Base-by-base conservation (phyloP, 2,329 filamentous ascomycete species). In the Ascochyta viciae-villosae region DNA sequence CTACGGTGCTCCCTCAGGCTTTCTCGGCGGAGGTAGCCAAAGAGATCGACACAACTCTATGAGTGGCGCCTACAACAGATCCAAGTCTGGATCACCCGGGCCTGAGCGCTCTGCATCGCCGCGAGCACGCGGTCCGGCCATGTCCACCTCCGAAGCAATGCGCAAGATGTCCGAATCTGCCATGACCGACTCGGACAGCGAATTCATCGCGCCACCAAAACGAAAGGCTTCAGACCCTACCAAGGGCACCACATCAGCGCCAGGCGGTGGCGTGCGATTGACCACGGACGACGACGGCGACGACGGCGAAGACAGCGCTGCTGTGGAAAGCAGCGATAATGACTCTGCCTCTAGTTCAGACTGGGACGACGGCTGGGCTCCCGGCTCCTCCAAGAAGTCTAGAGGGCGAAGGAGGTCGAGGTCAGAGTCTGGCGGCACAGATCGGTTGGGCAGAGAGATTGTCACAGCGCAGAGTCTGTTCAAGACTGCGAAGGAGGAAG, bases 401-500 rank as follows among this genome's bases (percentile, higher is more conserved):
- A 68, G 78, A 55, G 77, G 78, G 61, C 61, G 76, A 57, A 69
- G 73, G 62, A 73, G 74, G 40, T 76, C 70, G 40, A 68, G 75
- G 57, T 66, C 66, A 27, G 65, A 68, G 15, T 69, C 66, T 48
- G 70, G 64, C 22, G 61, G 69, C 60, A 77, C 75, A 64, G 71
- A 68, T 54, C 71, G 73, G 63, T 64, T 70, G 63, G 70, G 69
- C 7, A 53, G 58, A 50, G 78, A 66, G 60, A 75, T 61, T 70
- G 75, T 60, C 55, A 80, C 80, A 64, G 79, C 83, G 0, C 78
- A 81, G 70, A 91, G 87, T 66, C 74, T 92, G 52, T 77, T 93
- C 49, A 89, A 88, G 35, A 89, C 89, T 6, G 88, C 88, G 0
- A 89, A 94, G 71, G 88, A 92, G 81, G 90, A 94, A 72, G 85